Evolutionary conservation across 441 rosid species (phyloP).

Genomic region (Raphanus hybrid): DNA sequence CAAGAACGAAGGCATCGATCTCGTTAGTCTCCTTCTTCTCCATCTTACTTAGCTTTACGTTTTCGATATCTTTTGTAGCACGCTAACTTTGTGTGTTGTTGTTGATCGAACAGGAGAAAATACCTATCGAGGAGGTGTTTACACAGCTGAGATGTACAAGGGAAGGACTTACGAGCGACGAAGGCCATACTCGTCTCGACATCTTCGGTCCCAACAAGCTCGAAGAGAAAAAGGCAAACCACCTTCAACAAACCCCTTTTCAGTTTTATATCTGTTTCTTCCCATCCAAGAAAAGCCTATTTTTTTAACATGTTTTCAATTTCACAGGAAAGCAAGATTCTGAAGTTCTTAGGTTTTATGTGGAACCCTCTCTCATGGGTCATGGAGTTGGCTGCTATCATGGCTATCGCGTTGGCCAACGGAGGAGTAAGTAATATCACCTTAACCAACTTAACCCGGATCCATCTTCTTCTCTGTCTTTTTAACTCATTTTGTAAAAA

Average conservation of each 20-base stretch:
- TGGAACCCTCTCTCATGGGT: slow-evolving; percentile 82
- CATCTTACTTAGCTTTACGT: not conserved
- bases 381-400: slow-evolving; percentile 67
- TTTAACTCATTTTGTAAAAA: not conserved
- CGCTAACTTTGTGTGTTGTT: not conserved
- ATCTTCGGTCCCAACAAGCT: slow-evolving; percentile 70
- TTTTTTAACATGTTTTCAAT: not conserved
- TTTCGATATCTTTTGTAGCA: not conserved
- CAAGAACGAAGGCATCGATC: slow-evolving; percentile 66
- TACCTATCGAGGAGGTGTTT: slow-evolving; percentile 62
- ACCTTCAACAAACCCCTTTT: not conserved
- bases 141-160: slow-evolving; percentile 57
- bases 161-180: slow-evolving; percentile 56
- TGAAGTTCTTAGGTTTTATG: slow-evolving; percentile 67
- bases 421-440: slow-evolving; percentile 61
- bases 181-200: slow-evolving; percentile 55
- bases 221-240: slow-evolving; percentile 58
- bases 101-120: slow-evolving; percentile 50
- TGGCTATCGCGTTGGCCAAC: slow-evolving; percentile 69
- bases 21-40: slow-evolving; percentile 39
- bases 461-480: slow-evolving; percentile 9
- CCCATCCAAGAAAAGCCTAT: not conserved
- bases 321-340: slow-evolving; percentile 81
- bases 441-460: not conserved
- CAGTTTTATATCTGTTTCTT: slow-evolving; percentile 16